Percentiles rank a stretch among this genome's conserved stretches.
Conservation (phyloP, 805 yeast genomes). For the Metschnikowia matae region DNA sequence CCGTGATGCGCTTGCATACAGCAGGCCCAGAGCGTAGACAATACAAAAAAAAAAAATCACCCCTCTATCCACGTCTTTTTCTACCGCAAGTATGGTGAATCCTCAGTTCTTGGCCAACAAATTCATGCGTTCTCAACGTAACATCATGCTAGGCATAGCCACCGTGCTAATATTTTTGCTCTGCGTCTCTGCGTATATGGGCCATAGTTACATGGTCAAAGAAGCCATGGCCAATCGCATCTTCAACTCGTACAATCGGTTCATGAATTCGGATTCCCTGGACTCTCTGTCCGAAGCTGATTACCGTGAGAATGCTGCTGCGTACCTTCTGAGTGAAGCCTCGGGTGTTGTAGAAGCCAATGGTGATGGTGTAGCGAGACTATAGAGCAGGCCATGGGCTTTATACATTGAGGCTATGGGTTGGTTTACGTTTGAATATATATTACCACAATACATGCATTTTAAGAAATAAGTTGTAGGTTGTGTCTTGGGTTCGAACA, state of each 20-base stretch:
- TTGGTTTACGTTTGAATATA: no score
- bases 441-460: no score
- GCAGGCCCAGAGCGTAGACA: not conserved
- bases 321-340: not conserved
- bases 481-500: no score
- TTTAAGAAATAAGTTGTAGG: no score
- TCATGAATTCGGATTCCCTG: not conserved
- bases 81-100: constrained; percentile 1
- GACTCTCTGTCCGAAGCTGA: not conserved
- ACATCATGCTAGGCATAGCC: constrained; percentile 22
- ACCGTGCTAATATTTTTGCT: constrained; percentile 23
- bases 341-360: not conserved
- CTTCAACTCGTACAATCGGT: constrained; percentile 3
- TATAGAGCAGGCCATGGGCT: not conserved
- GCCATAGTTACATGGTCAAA: constrained; percentile 21
- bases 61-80: not conserved
- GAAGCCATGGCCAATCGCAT: constrained; percentile 1
- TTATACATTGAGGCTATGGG: no score
- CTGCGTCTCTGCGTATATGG: constrained; percentile 26
- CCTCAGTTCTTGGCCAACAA: constrained; percentile 20
- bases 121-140: constrained; percentile 32
- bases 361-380: not conserved
- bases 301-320: not conserved
- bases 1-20: not conserved
- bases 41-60: not conserved